Evolutionary conservation across 352 stramenopile genomes (phyloP).

Genomic region (Globisporangium parvum): DNA sequence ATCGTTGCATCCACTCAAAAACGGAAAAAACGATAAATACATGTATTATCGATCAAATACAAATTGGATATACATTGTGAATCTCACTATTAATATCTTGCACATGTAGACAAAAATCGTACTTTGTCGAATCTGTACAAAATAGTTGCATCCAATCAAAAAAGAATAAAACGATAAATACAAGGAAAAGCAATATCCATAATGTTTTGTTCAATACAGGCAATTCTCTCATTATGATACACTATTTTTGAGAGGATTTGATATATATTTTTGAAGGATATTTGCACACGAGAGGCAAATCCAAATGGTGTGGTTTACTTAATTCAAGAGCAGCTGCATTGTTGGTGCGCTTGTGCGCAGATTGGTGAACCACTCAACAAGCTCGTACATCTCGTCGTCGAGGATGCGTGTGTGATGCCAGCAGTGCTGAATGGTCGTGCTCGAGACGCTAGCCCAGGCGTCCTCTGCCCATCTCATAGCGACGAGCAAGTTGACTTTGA

Average conservation of each 20-base stretch:
- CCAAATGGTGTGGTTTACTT: neutral
- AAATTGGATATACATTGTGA: too few species aligned
- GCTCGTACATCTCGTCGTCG: conserved; percentile 5
- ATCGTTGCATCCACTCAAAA: too few species aligned
- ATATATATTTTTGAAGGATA: neutral
- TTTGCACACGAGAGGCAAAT: neutral
- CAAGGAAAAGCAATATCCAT: too few species aligned
- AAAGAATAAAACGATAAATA: too few species aligned
- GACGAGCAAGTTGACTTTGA: neutral
- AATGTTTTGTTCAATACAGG: too few species aligned
- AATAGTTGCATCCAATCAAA: too few species aligned
- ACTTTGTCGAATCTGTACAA: too few species aligned
- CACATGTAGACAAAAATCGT: too few species aligned
- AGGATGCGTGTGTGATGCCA: conserved; percentile 6
- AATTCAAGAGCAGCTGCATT: conserved; percentile 1
- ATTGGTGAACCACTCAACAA: conserved; percentile 1
- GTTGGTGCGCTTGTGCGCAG: conserved; percentile 1
- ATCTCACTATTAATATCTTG: too few species aligned
- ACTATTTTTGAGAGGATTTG: neutral
- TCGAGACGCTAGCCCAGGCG: neutral
- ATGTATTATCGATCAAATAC: too few species aligned
- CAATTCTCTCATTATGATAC: conserved; percentile 1
- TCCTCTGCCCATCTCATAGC: neutral
- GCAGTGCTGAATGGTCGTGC: neutral
- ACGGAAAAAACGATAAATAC: too few species aligned